Evolutionary conservation across 441 rosid species (phyloP).

Genomic region (Cnidoscolus chayamansa): DNA sequence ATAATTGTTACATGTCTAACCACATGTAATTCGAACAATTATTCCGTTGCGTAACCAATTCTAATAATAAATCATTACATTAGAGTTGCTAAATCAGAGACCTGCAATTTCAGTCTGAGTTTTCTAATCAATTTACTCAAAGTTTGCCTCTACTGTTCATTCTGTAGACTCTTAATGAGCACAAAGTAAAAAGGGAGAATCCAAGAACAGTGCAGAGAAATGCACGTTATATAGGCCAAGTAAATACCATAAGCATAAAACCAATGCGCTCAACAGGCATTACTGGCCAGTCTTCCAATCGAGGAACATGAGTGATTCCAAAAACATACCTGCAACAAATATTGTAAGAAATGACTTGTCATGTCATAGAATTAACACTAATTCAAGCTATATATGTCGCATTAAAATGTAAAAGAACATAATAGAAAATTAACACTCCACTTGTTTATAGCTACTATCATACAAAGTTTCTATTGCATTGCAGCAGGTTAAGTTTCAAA

Average conservation of each 20-base stretch:
- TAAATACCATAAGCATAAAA: constrained; percentile 59
- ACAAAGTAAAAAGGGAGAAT: background rate
- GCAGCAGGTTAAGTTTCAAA: background rate
- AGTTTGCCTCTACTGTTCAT: background rate
- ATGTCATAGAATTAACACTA: background rate
- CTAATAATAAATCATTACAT: too few species aligned
- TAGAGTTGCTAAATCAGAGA: background rate
- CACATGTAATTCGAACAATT: background rate
- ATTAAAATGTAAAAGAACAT: background rate
- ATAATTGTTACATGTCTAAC: background rate
- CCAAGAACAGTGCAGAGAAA: background rate
- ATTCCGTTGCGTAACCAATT: background rate
- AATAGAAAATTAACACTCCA: background rate
- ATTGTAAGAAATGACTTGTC: background rate
- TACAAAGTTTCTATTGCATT: background rate
- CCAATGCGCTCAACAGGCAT: constrained; percentile 86
- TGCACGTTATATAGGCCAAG: background rate
- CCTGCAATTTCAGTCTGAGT: too few species aligned
- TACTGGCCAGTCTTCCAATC: constrained; percentile 93
- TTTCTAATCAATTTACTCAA: background rate
- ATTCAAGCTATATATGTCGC: background rate
- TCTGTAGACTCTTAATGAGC: background rate
- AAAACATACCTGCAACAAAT: constrained; percentile 64
- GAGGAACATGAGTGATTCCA: constrained; percentile 80
- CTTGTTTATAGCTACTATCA: background rate